Evolutionary conservation across 352 stramenopile species (phyloP).

Genomic region (Pythium grandisporangium): DNA sequence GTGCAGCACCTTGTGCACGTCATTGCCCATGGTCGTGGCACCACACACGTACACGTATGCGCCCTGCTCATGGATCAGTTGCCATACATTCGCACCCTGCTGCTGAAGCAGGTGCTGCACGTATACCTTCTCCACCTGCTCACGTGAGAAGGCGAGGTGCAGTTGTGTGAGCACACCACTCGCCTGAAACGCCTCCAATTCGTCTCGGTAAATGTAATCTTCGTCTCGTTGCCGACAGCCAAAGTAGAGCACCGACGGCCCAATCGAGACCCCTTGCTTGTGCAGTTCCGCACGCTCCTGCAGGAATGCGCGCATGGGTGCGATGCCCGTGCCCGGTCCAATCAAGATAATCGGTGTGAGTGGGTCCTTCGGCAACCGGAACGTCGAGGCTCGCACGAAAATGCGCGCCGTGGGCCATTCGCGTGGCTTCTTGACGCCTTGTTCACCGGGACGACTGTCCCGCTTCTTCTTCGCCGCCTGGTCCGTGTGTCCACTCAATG

Average conservation of each 20-base stretch:
- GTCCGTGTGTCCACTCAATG: constrained; percentile 19
- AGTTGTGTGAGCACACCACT: constrained; percentile 87
- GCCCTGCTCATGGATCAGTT: constrained; percentile 45
- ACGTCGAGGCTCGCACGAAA: constrained; percentile 93
- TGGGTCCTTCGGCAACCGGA: constrained; percentile 86
- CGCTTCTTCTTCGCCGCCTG: constrained; percentile 73
- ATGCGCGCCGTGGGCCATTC: constrained; percentile 76
- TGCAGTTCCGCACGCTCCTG: constrained; percentile 89
- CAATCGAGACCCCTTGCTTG: constrained; percentile 42
- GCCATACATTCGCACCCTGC: constrained; percentile 49
- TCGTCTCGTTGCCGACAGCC: constrained; percentile 77
- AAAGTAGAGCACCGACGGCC: constrained; percentile 91
- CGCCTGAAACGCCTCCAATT: constrained; percentile 83
- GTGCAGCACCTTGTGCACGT: constrained; percentile 91
- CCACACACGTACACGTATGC: constrained; percentile 98
- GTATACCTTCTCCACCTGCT: constrained; percentile 94
- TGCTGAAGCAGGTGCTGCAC: constrained; percentile 94
- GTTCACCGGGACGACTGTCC: constrained; percentile 58
- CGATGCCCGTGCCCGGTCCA: constrained; percentile 95
- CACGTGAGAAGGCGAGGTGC: constrained; percentile 93
- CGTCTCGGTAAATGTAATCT: constrained; percentile 88
- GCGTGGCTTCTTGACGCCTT: constrained; percentile 54
- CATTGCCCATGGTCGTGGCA: constrained; percentile 94
- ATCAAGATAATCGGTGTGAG: constrained; percentile 92
- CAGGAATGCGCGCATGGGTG: constrained; percentile 95